Evolutionary conservation across 2,329 filamentous ascomycete genomes (phyloP), one percentile per base, ranked within the genome.

Genomic region (Cytospora piceae): DNA sequence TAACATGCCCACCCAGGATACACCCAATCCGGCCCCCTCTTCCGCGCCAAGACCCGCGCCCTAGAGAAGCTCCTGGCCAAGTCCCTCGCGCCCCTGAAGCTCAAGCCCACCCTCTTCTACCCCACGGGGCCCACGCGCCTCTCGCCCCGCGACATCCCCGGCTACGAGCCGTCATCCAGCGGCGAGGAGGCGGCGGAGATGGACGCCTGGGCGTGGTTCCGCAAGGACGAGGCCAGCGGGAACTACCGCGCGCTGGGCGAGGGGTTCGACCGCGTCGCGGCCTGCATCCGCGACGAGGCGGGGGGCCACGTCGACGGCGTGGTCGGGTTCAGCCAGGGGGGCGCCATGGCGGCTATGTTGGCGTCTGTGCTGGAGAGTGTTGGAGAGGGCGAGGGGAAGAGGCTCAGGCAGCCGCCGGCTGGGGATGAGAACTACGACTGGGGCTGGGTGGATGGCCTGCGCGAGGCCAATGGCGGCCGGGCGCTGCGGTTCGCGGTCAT

Each of bases 11-110:
- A 54, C 46, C 14, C 64, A 89, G 91, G 94, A 77, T 97, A 89
- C 85, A 97, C 94, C 9, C 94, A 98, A 82, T 96, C 92, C 32
- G 93, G 94, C 4, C 78, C 89, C 4, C 82, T 93, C 69, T 97
- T 97, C 85, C 90, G 87, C 75, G 86, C 90, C 76, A 97, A 97
- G 81, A 96, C 92, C 55, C 91, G 93, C 76, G 92, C 92, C 14
- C 82, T 97, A 1, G 87, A 93, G 72, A 97, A 97, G 77, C 82
- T 89, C 62, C 85, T 97, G 65, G 77, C 82, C 67, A 97, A 96
- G 74, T 80, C 87, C 32, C 90, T 97, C 69, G 77, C 84, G 2
- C 84, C 88, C 54, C 78, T 85, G 63, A 80, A 81, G 20, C 52
- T 68, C 52, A 53, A 51, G 62, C 83, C 81, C 69, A 81, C 77